phyloP scores from a whole-genome alignment of 2,329 filamentous ascomycete species.

The Phoma sp. region DNA sequence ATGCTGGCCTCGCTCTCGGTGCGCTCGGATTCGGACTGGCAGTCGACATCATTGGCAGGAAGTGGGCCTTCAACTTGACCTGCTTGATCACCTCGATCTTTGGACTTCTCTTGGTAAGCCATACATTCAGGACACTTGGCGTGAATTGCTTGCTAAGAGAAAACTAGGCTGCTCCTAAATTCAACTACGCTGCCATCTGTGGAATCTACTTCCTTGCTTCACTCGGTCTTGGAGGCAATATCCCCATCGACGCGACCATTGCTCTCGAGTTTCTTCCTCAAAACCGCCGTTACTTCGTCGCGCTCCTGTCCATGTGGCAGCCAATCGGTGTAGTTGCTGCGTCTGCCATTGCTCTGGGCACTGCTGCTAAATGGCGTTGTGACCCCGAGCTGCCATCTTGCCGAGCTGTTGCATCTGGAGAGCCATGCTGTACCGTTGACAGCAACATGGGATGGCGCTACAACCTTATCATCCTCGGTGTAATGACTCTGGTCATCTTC shows the following conservation, averaged over 20 bases:
- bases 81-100: constrained; percentile 39
- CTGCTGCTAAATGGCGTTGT: constrained; percentile 39
- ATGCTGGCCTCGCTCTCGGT: constrained; percentile 37
- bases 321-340: constrained; percentile 37
- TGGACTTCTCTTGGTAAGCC: constrained; percentile 29
- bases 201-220: constrained; percentile 39
- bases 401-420: constrained; percentile 19
- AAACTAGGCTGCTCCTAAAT: constrained; percentile 35
- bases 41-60: constrained; percentile 39
- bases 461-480: constrained; percentile 35
- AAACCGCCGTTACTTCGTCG: constrained; percentile 36
- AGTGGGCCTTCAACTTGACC: constrained; percentile 36
- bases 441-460: constrained; percentile 44
- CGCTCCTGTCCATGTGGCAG: constrained; percentile 41
- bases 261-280: constrained; percentile 37
- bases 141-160: constrained; percentile 3
- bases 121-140: too few species aligned
- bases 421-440: constrained; percentile 29
- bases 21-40: constrained; percentile 36
- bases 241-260: constrained; percentile 37
- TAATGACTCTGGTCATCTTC: constrained; percentile 36
- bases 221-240: constrained; percentile 37
- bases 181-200: constrained; percentile 38
- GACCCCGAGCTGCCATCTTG: constrained; percentile 28
- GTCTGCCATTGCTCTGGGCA: constrained; percentile 37